These are phyloP conservation scores for Eucalyptus erythrocorys DNA, from an alignment of 345 rosid genomes.

Conservation along the genomic window DNA sequence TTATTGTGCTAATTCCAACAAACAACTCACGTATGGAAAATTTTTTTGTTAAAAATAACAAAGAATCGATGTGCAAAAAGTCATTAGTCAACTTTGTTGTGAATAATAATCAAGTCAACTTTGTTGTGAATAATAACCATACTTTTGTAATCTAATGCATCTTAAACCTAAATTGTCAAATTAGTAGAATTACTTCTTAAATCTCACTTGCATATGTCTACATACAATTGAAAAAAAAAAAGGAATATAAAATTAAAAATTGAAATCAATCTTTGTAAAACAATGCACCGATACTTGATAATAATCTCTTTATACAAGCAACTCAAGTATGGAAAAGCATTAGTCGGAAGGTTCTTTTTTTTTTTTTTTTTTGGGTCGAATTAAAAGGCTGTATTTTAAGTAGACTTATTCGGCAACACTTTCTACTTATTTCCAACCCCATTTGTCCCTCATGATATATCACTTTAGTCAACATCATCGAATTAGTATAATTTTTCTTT, in stretches of 20 bases:
- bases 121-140: too few species aligned
- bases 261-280: too few species aligned
- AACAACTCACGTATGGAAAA: too few species aligned
- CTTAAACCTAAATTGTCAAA: background rate
- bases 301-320: background rate
- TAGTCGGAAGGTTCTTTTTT: too few species aligned
- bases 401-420: too few species aligned
- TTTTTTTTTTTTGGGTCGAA: accelerated
- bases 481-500: background rate
- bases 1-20: background rate
- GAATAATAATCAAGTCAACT: too few species aligned
- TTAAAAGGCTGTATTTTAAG: background rate
- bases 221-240: background rate
- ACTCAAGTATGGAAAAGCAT: background rate
- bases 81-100: too few species aligned
- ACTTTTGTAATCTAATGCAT: too few species aligned
- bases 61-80: too few species aligned
- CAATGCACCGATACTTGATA: background rate
- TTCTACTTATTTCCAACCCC: background rate
- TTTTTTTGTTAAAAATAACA: accelerated
- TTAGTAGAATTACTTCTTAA: background rate
- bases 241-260: background rate
- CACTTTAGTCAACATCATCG: background rate
- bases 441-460: background rate
- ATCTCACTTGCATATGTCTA: background rate